Conservation (phyloP, 164 flowering plant genomes). For the Annona cherimola region DNA sequence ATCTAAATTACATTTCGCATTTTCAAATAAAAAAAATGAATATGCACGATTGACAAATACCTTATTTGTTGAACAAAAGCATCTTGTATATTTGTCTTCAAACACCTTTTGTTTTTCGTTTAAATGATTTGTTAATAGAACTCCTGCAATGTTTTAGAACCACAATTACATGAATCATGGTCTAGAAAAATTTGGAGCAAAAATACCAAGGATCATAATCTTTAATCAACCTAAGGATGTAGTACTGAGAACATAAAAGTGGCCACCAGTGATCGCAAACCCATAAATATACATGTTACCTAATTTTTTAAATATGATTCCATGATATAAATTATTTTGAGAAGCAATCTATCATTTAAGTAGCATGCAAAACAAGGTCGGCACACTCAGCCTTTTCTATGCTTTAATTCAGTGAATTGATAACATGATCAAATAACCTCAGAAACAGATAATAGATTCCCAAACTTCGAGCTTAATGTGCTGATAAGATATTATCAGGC, state of each 20-base stretch:
- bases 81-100: constrained; percentile 53
- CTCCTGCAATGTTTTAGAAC: constrained; percentile 35
- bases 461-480: no score
- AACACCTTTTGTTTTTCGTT: constrained; percentile 55
- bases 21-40: not conserved
- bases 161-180: not conserved
- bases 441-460: no score
- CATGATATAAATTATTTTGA: no score
- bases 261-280: not conserved
- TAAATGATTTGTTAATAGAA: constrained; percentile 34
- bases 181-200: not conserved
- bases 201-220: not conserved
- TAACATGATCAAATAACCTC: no score
- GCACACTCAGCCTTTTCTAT: no score
- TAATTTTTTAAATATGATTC: no score
- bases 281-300: not conserved
- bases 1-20: no score
- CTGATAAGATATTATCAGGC: no score
- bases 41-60: constrained; percentile 28
- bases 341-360: no score
- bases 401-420: no score
- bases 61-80: constrained; percentile 56
- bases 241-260: not conserved
- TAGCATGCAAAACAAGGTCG: no score
- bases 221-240: no score